These are phyloP conservation scores for Austroboletus rostrupii DNA, from an alignment of 1,284 basidiomycete genomes.

Conservation along the genomic window DNA sequence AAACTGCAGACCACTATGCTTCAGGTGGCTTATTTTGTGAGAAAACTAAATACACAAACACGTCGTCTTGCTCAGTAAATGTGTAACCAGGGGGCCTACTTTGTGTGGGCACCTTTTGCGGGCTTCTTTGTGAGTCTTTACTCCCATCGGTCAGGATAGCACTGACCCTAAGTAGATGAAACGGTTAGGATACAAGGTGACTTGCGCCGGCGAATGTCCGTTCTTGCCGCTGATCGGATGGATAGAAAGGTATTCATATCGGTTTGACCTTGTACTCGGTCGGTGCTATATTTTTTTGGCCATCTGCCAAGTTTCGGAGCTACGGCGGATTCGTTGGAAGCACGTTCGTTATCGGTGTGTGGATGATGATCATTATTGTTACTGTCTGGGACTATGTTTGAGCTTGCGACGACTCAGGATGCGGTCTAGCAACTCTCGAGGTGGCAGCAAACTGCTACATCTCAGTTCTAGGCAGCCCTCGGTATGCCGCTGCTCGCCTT, in stretches of 20 bases:
- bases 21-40: conserved; percentile 80
- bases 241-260: conserved; percentile 59
- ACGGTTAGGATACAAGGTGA: conserved; percentile 57
- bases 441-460: conserved; percentile 82
- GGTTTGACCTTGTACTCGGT: conserved; percentile 70
- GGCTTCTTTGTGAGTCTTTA: conserved; percentile 45
- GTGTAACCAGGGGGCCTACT: conserved; percentile 54
- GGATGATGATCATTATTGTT: background rate
- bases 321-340: conserved; percentile 75
- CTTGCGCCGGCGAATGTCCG: background rate
- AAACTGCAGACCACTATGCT: conserved; percentile 80
- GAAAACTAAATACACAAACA: conserved; percentile 11
- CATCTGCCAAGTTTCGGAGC: conserved; percentile 61
- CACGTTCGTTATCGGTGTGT: conserved; percentile 61
- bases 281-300: conserved; percentile 80
- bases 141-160: background rate
- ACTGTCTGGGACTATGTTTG: background rate
- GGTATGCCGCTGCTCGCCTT: conserved; percentile 72
- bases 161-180: conserved; percentile 44
- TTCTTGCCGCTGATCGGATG: conserved; percentile 8
- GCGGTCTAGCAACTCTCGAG: conserved; percentile 67
- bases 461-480: conserved; percentile 60
- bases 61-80: background rate
- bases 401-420: conserved; percentile 38
- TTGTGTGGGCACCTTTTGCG: conserved; percentile 59